Evolutionary conservation across 2,329 filamentous ascomycete species (phyloP), one percentile per base, ranked within the genome.

Genomic region (Shiraia sp.): DNA sequence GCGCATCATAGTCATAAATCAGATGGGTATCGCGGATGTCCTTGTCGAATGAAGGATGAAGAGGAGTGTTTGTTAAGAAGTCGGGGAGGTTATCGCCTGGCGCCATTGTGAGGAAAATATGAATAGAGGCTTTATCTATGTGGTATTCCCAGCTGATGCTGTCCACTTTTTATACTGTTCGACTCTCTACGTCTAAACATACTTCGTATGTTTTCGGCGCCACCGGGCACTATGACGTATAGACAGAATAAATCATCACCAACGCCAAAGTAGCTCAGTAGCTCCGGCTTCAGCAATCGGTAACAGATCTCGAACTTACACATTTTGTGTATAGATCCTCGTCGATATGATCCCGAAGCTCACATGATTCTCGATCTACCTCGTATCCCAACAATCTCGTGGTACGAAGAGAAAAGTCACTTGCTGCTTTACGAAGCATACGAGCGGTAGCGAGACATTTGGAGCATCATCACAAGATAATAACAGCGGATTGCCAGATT

Each of bases 1-100:
- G 61, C 1, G 76, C 78, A 28, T 75, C 70, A 49, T 82, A 81
- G 49, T 82, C 78, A 58, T 83, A 82, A 38, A 82, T 70, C 1
- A 82, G 67, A 47, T 82, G 79, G 2, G 75, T 72, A 51, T 82
- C 71, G 30, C 69, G 69, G 25, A 82, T 72, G 46, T 82, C 79
- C 25, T 70, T 60, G 29, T 80, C 70, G 48, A 79, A 80, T 15
- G 68, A 51, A 15, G 51, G 39, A 37, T 60, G 45, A 6, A 63
- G 54, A 6, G 45, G 32, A 10, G 63, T 60, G 39, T 65, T 64
- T 13, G 62, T 61, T 26, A 60, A 31, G 31, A 56, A 61, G 23
- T 60, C 55, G 24, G 53, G 59, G 10, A 57, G 50, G 1, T 42
- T 51, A 8, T 59, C 55, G 30, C 57, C 55, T 32, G 52, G 55